phyloP scores from a whole-genome alignment of 106 monocot species.

The Hemerocallis citrina region DNA sequence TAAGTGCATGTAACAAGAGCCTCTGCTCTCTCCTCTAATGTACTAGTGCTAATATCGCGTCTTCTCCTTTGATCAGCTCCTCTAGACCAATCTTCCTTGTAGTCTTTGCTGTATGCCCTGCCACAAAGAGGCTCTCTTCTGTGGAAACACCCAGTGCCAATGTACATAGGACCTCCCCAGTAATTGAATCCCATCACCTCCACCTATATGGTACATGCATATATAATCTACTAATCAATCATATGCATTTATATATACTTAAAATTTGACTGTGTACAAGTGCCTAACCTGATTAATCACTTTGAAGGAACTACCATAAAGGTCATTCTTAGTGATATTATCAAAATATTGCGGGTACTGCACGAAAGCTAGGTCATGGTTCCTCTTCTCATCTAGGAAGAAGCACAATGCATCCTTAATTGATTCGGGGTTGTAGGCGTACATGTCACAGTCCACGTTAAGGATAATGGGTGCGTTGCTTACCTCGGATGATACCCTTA shows the following conservation, averaged over 20 bases:
- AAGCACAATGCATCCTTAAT: slow-evolving; percentile 29
- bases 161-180: slow-evolving; percentile 19
- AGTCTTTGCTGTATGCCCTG: background rate
- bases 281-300: slow-evolving; percentile 11
- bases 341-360: slow-evolving; percentile 30
- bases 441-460: slow-evolving; percentile 48
- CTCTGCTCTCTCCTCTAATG: slow-evolving; percentile 21
- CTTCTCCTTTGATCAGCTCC: too few relatives aligned
- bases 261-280: too few relatives aligned
- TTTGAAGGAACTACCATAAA: slow-evolving; percentile 5
- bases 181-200: slow-evolving; percentile 27
- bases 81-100: slow-evolving; percentile 13
- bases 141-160: slow-evolving; percentile 44
- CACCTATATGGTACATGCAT: slow-evolving; percentile 22
- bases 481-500: slow-evolving; percentile 35
- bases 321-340: slow-evolving; percentile 5
- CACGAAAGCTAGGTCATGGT: slow-evolving; percentile 22
- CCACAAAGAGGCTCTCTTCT: slow-evolving; percentile 29
- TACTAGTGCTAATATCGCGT: too few relatives aligned
- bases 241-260: too few relatives aligned
- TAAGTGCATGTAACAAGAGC: slow-evolving; percentile 19
- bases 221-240: too few relatives aligned
- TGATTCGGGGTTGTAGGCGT: slow-evolving; percentile 20
- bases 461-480: slow-evolving; percentile 34
- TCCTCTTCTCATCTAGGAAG: slow-evolving; percentile 27